Conservation (phyloP, 2,329 filamentous ascomycete genomes). For the Escovopsis sp. region DNA sequence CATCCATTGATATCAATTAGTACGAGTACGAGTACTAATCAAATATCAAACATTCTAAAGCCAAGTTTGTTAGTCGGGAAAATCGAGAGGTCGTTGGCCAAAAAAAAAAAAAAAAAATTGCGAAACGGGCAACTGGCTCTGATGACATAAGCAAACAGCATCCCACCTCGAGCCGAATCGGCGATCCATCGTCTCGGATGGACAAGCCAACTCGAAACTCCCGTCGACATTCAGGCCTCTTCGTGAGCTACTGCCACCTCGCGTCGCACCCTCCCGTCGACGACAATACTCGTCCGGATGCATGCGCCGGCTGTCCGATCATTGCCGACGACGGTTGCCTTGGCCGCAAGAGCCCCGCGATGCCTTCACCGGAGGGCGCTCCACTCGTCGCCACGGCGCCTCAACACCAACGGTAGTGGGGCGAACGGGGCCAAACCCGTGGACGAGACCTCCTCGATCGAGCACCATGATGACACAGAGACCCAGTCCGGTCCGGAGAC, state of each 20-base stretch:
- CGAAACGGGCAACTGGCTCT: no score
- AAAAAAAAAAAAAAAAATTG: not conserved
- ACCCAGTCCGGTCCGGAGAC: constrained; percentile 15
- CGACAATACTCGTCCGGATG: constrained; percentile 15
- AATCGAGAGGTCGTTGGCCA: not conserved
- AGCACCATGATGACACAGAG: constrained; percentile 16
- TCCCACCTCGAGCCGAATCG: not conserved
- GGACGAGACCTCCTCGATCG: constrained; percentile 11
- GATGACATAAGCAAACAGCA: not conserved
- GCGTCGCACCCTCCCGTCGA: constrained; percentile 6
- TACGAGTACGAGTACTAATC: no score
- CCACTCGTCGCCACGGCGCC: constrained; percentile 11
- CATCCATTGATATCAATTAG: no score
- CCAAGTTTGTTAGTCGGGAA: not conserved
- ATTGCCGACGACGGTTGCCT: constrained; percentile 13
- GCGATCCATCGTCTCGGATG: no score
- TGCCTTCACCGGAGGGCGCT: constrained; percentile 7
- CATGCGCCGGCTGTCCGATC: constrained; percentile 16
- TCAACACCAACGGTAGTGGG: constrained; percentile 2
- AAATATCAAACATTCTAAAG: not conserved
- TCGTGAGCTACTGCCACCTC: constrained; percentile 2
- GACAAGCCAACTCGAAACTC: not conserved
- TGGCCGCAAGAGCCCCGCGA: constrained; percentile 13
- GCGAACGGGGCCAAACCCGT: constrained; percentile 14
- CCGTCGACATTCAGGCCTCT: not conserved